Percentiles rank a stretch among this genome's conserved stretches.
These are phyloP conservation scores for Colletotrichum abscissum DNA, from an alignment of 2,329 filamentous ascomycete species.

Conservation along the genomic window DNA sequence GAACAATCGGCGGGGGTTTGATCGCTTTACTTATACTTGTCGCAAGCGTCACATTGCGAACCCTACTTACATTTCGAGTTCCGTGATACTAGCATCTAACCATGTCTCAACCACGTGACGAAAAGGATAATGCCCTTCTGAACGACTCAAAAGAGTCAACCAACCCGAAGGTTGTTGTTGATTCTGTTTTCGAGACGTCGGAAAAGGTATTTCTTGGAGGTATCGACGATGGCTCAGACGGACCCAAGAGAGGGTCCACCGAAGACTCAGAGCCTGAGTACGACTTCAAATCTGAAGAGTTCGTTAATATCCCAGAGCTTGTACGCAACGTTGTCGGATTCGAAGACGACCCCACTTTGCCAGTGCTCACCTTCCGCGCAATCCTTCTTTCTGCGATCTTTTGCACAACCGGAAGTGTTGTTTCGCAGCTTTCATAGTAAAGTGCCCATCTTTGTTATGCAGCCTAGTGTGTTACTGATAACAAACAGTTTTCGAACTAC, in stretches of 20 bases:
- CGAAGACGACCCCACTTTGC: constrained; percentile 64
- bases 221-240: neutral
- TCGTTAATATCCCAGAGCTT: constrained; percentile 30
- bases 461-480: constrained; percentile 43
- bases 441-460: accelerated
- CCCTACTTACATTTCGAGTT: neutral
- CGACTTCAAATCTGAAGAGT: constrained; percentile 31
- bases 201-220: constrained; percentile 22
- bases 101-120: constrained; percentile 19
- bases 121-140: neutral
- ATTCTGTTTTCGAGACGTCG: constrained; percentile 14
- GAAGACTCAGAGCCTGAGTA: constrained; percentile 27
- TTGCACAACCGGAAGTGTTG: constrained; percentile 17
- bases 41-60: neutral
- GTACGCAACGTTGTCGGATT: constrained; percentile 68
- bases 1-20: neutral
- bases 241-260: neutral
- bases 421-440: constrained; percentile 29
- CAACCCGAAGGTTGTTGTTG: neutral
- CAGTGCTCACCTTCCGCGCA: constrained; percentile 70
- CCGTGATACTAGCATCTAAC: neutral
- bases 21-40: neutral
- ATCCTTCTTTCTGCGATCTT: constrained; percentile 60
- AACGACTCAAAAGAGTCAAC: neutral
- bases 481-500: constrained; percentile 68